Evolutionary conservation across 768 basidiomycete genomes (phyloP).

Genomic region (Lactarius evosmus): DNA sequence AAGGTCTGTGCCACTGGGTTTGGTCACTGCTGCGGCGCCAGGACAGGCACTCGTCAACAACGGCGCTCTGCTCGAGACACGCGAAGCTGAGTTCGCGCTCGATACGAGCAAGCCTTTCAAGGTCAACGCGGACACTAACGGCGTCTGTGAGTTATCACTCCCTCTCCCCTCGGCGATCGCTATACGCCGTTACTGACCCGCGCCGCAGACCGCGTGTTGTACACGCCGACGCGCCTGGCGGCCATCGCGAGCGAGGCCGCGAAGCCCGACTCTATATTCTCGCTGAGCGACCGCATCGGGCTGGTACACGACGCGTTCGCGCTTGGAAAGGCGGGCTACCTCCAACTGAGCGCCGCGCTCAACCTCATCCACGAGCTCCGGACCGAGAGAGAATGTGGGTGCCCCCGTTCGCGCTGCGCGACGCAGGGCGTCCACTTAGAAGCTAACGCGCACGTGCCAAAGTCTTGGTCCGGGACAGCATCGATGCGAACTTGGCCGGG

Average conservation of each 20-base stretch:
- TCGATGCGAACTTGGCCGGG: slow-evolving; percentile 51
- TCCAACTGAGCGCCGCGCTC: slow-evolving; percentile 72
- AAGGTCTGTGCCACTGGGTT: slow-evolving; percentile 78
- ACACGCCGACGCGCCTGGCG: slow-evolving; percentile 72
- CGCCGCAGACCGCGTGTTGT: slow-evolving; percentile 73
- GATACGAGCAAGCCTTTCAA: slow-evolving; percentile 81
- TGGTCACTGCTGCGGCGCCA: slow-evolving; percentile 57
- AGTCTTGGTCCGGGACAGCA: slow-evolving; percentile 83
- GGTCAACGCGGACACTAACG: slow-evolving; percentile 83
- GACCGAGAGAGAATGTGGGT: slow-evolving; percentile 73
- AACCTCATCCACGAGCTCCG: slow-evolving; percentile 65
- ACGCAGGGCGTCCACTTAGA: background rate
- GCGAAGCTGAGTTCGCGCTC: slow-evolving; percentile 66
- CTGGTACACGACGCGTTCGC: slow-evolving; percentile 80
- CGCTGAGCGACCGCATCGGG: slow-evolving; percentile 84
- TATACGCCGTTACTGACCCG: background rate
- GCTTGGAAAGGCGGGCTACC: slow-evolving; percentile 76
- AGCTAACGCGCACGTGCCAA: slow-evolving; percentile 17
- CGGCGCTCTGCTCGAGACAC: slow-evolving; percentile 58
- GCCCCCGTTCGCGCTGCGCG: background rate
- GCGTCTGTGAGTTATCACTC: slow-evolving; percentile 66
- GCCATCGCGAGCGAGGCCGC: slow-evolving; percentile 79
- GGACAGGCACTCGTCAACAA: slow-evolving; percentile 62
- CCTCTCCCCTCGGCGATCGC: background rate
- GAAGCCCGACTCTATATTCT: slow-evolving; percentile 60